A percentile compares a stretch with the other conserved stretches of the same genome.
These are phyloP conservation scores for Hordeum marinum DNA, from an alignment of 176 grass and related monocot genomes.

Conservation along the genomic window DNA sequence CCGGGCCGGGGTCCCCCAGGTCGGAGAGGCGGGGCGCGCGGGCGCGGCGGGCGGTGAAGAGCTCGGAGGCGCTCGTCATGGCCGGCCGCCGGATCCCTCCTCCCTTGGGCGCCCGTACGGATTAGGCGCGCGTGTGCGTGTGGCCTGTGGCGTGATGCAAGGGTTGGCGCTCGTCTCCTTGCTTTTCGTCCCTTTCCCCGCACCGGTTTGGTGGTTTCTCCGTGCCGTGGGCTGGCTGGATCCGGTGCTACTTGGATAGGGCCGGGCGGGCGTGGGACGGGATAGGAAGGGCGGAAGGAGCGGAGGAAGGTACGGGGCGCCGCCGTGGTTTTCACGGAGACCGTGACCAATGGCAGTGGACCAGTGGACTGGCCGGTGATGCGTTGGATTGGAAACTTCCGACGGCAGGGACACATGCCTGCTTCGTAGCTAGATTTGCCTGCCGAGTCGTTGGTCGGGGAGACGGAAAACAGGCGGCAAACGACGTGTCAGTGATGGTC, in stretches of 20 bases:
- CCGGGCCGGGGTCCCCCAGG: slow-evolving; percentile 7
- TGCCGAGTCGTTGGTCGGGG: neutral
- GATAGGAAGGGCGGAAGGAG: neutral
- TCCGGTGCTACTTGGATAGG: neutral
- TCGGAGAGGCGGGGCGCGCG: slow-evolving; percentile 51
- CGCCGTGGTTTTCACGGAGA: neutral
- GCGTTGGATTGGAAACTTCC: slow-evolving; percentile 9
- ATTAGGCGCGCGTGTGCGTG: neutral
- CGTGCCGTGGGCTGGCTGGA: neutral
- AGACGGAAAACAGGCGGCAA: neutral
- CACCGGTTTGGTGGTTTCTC: neutral
- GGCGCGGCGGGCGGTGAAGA: slow-evolving; percentile 67
- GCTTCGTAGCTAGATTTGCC: neutral
- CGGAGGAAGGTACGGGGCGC: slow-evolving; percentile 9
- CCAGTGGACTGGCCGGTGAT: slow-evolving; percentile 10
- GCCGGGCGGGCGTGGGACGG: neutral
- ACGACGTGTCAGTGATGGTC: neutral
- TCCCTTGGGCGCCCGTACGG: neutral
- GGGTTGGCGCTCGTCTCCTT: neutral
- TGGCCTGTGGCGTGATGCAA: neutral
- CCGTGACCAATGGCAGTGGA: neutral
- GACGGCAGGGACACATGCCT: neutral
- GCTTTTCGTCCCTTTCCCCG: neutral
- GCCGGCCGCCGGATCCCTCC: neutral
- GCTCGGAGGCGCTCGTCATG: slow-evolving; percentile 95